Percentiles rank a stretch among this genome's conserved stretches.
phyloP scores from a whole-genome alignment of 495 filamentous ascomycete genomes.

The Talaromyces proteolyticus region DNA sequence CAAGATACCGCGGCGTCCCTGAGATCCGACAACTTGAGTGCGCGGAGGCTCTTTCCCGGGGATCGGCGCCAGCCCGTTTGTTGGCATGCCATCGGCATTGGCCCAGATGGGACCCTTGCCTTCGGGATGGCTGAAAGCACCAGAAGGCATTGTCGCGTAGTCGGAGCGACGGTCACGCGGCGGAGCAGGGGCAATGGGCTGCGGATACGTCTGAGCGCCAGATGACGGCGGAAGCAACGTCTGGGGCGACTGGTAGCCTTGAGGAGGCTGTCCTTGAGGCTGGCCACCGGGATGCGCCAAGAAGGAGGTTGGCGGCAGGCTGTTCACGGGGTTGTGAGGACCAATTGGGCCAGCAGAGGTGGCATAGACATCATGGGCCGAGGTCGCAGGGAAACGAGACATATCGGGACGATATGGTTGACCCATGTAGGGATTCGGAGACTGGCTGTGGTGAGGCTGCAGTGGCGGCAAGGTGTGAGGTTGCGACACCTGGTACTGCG shows the following conservation, averaged over 20 bases:
- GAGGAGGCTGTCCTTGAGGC: constrained; percentile 46
- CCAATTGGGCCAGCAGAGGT: constrained; percentile 37
- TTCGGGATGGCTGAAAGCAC: constrained; percentile 47
- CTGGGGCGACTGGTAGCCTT: constrained; percentile 55
- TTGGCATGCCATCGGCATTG: constrained; percentile 28
- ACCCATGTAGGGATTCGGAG: constrained; percentile 49
- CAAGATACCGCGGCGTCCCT: constrained; percentile 81
- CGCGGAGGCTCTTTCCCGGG: constrained; percentile 50
- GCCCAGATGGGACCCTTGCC: constrained; percentile 35
- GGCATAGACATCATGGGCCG: constrained; percentile 55
- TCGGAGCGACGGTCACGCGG: constrained; percentile 49
- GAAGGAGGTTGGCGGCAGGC: constrained; percentile 47
- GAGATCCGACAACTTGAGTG: constrained; percentile 87
- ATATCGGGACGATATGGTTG: constrained; percentile 55
- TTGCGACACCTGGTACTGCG: constrained; percentile 51
- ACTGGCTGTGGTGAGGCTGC: constrained; percentile 52
- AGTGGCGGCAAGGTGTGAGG: constrained; percentile 68
- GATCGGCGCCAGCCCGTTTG: constrained; percentile 34
- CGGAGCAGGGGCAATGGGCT: constrained; percentile 67
- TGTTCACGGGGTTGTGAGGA: constrained; percentile 53
- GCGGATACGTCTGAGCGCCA: constrained; percentile 59
- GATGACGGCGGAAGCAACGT: constrained; percentile 62
- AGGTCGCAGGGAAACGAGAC: constrained; percentile 55
- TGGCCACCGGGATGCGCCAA: constrained; percentile 45
- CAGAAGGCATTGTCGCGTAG: constrained; percentile 56